Conservation (phyloP, 441 rosid species). For the Oxalis stricta region DNA sequence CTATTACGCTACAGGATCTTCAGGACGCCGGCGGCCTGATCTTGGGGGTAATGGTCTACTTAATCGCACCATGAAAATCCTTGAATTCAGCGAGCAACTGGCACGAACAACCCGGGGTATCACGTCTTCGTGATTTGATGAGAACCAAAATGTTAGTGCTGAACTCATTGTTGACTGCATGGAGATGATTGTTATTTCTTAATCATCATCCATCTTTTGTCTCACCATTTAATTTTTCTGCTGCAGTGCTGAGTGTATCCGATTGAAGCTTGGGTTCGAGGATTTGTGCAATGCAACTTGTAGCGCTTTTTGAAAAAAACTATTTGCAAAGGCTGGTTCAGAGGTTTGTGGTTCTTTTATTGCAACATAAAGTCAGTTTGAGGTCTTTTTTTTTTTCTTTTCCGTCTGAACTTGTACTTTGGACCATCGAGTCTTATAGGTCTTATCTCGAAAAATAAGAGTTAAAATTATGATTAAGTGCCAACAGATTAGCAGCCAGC, state of each 20-base stretch:
- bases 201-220: background rate
- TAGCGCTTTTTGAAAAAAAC: conserved; percentile 10
- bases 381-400: background rate
- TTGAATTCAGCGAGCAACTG: conserved; percentile 3
- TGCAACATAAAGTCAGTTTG: background rate
- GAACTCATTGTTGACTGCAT: background rate
- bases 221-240: background rate
- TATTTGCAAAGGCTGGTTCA: conserved; percentile 13
- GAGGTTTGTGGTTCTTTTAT: conserved; percentile 4
- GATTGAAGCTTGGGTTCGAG: conserved; percentile 4
- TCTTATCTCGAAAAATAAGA: background rate
- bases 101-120: conserved; percentile 10
- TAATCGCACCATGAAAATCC: background rate
- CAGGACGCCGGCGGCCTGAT: background rate
- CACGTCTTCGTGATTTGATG: conserved; percentile 9
- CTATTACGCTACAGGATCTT: conserved; percentile 1
- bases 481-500: background rate
- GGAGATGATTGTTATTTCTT: background rate
- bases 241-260: conserved; percentile 11
- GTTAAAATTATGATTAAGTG: background rate
- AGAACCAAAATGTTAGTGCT: conserved; percentile 15
- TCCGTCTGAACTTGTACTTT: background rate
- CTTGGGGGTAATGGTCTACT: conserved; percentile 6
- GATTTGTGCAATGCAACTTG: conserved; percentile 6
- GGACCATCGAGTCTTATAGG: background rate